Conservation (phyloP, 2,329 filamentous ascomycete genomes). For the Dothistroma septosporum region DNA sequence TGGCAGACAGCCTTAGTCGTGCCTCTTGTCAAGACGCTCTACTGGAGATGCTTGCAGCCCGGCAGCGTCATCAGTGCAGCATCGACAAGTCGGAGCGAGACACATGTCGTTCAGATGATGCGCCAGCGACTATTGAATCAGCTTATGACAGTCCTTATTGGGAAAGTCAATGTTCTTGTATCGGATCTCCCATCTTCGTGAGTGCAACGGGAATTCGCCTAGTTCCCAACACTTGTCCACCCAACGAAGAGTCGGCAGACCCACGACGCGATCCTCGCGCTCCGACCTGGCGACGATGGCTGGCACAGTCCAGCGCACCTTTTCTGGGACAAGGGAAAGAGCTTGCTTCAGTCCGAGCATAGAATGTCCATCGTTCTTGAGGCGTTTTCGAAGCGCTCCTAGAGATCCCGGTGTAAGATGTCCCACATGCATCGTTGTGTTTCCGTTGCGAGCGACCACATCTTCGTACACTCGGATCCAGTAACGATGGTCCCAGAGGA, state of each 20-base stretch:
- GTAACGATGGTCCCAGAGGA: conserved; percentile 54
- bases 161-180: background rate
- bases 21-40: too few species aligned
- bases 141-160: background rate
- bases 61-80: too few species aligned
- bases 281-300: background rate
- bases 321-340: background rate
- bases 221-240: background rate
- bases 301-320: conserved; percentile 3
- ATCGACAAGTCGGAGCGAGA: too few species aligned
- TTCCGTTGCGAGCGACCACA: background rate
- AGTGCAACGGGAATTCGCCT: background rate
- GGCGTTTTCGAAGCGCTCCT: background rate
- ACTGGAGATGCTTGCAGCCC: too few species aligned
- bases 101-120: too few species aligned
- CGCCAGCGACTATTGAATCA: background rate
- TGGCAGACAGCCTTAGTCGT: too few species aligned
- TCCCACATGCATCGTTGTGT: background rate
- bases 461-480: conserved; percentile 48
- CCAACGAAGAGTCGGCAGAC: conserved; percentile 2
- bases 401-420: background rate
- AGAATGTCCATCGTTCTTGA: background rate
- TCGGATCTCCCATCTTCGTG: background rate
- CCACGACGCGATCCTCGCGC: background rate
- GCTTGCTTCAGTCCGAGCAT: background rate